phyloP scores from a whole-genome alignment of 2,329 filamentous ascomycete species.

The Trematosphaeria pertusa region DNA sequence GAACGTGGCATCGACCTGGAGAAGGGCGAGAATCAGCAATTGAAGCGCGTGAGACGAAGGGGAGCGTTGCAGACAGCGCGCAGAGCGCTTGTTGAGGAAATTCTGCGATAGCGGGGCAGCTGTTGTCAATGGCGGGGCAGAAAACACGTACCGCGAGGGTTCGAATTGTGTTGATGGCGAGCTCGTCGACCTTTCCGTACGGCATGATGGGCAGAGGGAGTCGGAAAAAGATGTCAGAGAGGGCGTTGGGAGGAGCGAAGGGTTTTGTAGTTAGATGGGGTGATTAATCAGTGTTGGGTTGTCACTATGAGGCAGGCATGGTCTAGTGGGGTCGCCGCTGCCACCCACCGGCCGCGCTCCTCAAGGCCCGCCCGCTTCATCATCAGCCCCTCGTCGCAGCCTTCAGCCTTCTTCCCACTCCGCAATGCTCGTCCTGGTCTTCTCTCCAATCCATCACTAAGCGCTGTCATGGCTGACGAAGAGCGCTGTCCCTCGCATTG shows the following conservation, averaged over 20 bases:
- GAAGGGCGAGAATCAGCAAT: constrained; percentile 39
- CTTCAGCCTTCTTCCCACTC: neutral
- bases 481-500: neutral
- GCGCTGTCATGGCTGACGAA: neutral
- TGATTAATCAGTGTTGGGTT: constrained; percentile 6
- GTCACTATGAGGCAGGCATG: constrained; percentile 8
- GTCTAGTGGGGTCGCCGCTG: constrained; percentile 3
- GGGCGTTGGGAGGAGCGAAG: constrained; percentile 16
- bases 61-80: constrained; percentile 10
- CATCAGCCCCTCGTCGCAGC: neutral
- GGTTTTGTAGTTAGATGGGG: constrained; percentile 18
- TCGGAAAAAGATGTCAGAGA: constrained; percentile 21
- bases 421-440: neutral
- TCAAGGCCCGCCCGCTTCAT: neutral
- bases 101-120: constrained; percentile 35
- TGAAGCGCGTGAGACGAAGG: constrained; percentile 22
- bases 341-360: constrained; percentile 1
- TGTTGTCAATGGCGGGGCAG: constrained; percentile 28
- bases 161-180: constrained; percentile 98
- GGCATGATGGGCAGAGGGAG: constrained; percentile 69
- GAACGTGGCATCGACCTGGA: constrained; percentile 94
- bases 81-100: constrained; percentile 28
- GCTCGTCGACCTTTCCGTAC: constrained; percentile 85
- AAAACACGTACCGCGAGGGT: constrained; percentile 81
- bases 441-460: neutral